Evolutionary conservation across 2,329 filamentous ascomycete genomes (phyloP).

Genomic region (Paecilomyces dactylethromorphus): DNA sequence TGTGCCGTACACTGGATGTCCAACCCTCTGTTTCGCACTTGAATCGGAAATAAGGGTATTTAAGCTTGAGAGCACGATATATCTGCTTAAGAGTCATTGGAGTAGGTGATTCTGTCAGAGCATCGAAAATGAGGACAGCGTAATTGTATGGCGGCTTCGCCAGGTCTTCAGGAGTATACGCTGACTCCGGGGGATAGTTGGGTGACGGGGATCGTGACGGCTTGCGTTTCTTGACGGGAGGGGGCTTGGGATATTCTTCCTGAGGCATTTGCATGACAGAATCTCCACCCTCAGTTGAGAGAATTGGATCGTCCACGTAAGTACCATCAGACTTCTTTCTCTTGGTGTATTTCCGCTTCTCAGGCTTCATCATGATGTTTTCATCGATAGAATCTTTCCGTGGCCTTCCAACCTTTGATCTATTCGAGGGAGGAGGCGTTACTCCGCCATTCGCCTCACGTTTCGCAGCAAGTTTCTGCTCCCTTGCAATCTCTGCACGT

Average conservation of each 20-base stretch:
- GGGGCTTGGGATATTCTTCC: conserved; percentile 36
- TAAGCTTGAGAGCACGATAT: conserved; percentile 57
- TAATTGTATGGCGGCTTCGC: conserved; percentile 58
- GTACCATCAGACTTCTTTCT: conserved; percentile 38
- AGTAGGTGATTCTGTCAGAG: conserved; percentile 49
- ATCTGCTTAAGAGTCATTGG: conserved; percentile 61
- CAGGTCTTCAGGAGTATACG: conserved; percentile 57
- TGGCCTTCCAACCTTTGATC: conserved; percentile 20
- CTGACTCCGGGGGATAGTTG: conserved; percentile 52
- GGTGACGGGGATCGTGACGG: conserved; percentile 55
- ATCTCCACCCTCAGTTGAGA: conserved; percentile 36
- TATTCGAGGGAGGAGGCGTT: conserved; percentile 32
- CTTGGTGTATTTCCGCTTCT: conserved; percentile 45
- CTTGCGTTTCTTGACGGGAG: conserved; percentile 45
- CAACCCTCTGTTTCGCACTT: conserved; percentile 59
- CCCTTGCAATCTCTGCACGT: conserved; percentile 47
- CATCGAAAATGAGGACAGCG: conserved; percentile 58
- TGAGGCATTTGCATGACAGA: conserved; percentile 29
- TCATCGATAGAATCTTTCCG: conserved; percentile 26
- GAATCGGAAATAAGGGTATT: conserved; percentile 56
- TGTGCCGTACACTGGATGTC: conserved; percentile 62
- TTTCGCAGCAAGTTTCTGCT: conserved; percentile 44
- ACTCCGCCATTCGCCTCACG: conserved; percentile 42
- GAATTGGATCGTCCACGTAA: conserved; percentile 34
- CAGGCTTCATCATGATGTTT: conserved; percentile 34